Evolutionary conservation across 495 filamentous ascomycete genomes (phyloP), one percentile per base, ranked within the genome.

Genomic region (Talaromyces ruber): DNA sequence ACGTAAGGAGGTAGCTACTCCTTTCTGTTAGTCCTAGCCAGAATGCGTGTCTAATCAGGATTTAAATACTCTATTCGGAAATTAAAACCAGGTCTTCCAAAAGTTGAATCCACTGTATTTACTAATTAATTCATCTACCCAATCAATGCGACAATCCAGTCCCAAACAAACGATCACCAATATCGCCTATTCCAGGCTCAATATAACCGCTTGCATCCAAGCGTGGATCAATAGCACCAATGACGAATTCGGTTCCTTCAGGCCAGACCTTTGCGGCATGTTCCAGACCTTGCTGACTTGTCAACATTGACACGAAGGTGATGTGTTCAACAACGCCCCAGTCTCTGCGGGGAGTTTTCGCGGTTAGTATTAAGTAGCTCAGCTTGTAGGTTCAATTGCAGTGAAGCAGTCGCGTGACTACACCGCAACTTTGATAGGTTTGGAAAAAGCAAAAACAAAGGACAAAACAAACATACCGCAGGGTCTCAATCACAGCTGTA

Each of bases 91-190:
- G n/a, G n/a, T n/a, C 16, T 2, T n/a, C 39, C 37, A 16, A 43
- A 43, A 1, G 11, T 47, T n/a, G 18, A 47, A 47, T 47, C 43
- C n/a, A 47, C 28, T 25, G 5, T 28, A 53, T 54, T 29, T 28
- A 28, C 52, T 54, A 30, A 32, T 34, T 29, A 3, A 37, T 18
- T 28, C 53, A 7, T 21, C 26, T 25, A 7, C 3, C 29, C 18
- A 25, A 59, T 60, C 43, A 60, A 21, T 60, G 59, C 8, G 59
- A 60, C 11, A 52, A 45, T 12, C 59, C 52, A 18, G 92, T 96
- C 71, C 93, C 81, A 77, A 90, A 97, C 66, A 97, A 73, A 61
- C 92, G 77, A 76, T 97, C 92, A 6, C 92, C 92, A 62, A 96
- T 87, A 79, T 96, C 92, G 1, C 91, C 91, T 63, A 95, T 68